A percentile compares a stretch with the other conserved stretches of the same genome.
Evolutionary conservation across 2,329 filamentous ascomycete species (phyloP).

Genomic region (Hymenoscyphus occultus): DNA sequence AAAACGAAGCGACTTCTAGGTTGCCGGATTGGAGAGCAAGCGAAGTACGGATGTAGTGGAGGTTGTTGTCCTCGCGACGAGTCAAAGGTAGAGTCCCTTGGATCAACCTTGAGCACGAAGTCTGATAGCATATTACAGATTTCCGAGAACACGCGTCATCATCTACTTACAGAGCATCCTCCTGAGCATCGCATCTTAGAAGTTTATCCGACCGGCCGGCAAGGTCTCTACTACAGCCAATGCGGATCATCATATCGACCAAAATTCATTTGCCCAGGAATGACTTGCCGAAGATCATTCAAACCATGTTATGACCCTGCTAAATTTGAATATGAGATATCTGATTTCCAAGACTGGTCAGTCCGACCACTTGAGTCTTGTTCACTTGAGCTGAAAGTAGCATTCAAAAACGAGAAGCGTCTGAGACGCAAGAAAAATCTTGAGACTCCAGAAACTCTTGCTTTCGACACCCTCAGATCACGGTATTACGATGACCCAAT

Average conservation of each 20-base stretch:
- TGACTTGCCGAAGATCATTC: conserved; percentile 5
- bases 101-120: not conserved
- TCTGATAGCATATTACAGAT: conserved; percentile 5
- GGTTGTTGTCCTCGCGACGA: conserved; percentile 4
- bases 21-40: conserved; percentile 1
- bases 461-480: not conserved
- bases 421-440: not conserved
- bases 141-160: conserved; percentile 5
- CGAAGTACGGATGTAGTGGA: not conserved
- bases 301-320: conserved; percentile 10
- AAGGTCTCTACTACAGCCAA: conserved; percentile 2
- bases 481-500: not conserved
- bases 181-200: not conserved
- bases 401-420: conserved; percentile 5
- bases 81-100: not conserved
- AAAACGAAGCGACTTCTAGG: not conserved
- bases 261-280: conserved; percentile 9
- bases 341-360: conserved; percentile 11
- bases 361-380: not conserved
- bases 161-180: not conserved
- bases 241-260: conserved; percentile 11
- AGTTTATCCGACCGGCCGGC: not conserved
- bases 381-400: not conserved
- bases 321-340: conserved; percentile 10
- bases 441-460: not conserved